These are phyloP conservation scores for Rhododendron simsii DNA, from an alignment of 148 eudicot species.

Conservation along the genomic window DNA sequence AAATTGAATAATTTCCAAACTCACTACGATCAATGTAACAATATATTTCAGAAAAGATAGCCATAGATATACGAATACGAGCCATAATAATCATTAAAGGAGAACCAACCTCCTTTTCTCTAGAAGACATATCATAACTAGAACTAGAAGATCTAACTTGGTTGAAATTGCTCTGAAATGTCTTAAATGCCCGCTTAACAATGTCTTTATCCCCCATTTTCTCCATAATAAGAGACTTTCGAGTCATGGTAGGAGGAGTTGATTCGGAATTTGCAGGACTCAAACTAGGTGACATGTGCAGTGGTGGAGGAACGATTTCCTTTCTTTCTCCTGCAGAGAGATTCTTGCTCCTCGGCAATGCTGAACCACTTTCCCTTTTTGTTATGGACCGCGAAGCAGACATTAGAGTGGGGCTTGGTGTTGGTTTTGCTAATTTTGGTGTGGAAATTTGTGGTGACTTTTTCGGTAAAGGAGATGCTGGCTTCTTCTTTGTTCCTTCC, in stretches of 20 bases:
- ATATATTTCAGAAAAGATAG: not conserved
- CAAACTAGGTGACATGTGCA: slow-evolving; percentile 67
- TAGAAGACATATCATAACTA: slow-evolving; percentile 25
- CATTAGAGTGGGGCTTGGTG: slow-evolving; percentile 23
- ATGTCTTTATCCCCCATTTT: slow-evolving; percentile 97
- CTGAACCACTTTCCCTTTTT: slow-evolving; percentile 35
- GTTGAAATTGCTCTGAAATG: slow-evolving; percentile 51
- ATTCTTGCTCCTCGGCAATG: slow-evolving; percentile 41
- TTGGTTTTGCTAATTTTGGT: slow-evolving; percentile 41
- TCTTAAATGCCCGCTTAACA: slow-evolving; percentile 77
- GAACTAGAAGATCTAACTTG: slow-evolving; percentile 31
- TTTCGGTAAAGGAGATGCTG: slow-evolving; percentile 35
- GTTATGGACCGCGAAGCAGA: slow-evolving; percentile 30
- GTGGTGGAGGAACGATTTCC: slow-evolving; percentile 47
- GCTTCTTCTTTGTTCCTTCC: slow-evolving; percentile 39
- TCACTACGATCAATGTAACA: not conserved
- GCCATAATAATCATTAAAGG: not conserved
- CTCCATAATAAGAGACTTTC: slow-evolving; percentile 87
- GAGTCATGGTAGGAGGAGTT: slow-evolving; percentile 28
- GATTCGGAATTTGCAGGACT: slow-evolving; percentile 45
- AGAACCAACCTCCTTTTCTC: slow-evolving; percentile 38
- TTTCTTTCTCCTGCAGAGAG: slow-evolving; percentile 34
- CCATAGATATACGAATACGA: not conserved
- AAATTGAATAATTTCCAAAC: not conserved
- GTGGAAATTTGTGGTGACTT: slow-evolving; percentile 35